These are phyloP conservation scores for Fusarium sp. DNA, from an alignment of 2,329 filamentous ascomycete genomes.

Conservation along the genomic window DNA sequence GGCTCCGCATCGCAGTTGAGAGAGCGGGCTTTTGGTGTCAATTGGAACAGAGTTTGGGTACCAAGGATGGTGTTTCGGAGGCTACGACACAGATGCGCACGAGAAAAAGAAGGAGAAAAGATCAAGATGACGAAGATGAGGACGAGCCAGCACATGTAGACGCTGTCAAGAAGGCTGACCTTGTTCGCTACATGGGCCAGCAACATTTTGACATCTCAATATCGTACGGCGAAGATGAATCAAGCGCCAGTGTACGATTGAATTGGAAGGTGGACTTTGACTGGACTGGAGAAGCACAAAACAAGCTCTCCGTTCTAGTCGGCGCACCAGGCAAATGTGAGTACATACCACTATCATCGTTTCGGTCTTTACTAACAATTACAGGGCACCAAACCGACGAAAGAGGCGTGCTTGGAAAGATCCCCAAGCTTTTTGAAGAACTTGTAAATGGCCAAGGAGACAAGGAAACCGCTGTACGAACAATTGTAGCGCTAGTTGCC, in stretches of 20 bases:
- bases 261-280: constrained; percentile 75
- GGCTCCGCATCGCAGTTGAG: constrained; percentile 70
- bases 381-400: constrained; percentile 71
- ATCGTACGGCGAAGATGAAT: constrained; percentile 50
- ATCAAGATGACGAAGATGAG: constrained; percentile 40
- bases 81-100: constrained; percentile 43
- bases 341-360: constrained; percentile 48
- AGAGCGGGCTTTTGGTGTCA: constrained; percentile 73
- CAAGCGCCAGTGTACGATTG: constrained; percentile 62
- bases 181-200: constrained; percentile 67
- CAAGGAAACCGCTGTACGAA: constrained; percentile 67
- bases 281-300: constrained; percentile 79
- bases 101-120: constrained; percentile 43
- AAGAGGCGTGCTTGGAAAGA: constrained; percentile 65
- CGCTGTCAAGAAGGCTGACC: constrained; percentile 52
- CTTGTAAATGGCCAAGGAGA: constrained; percentile 68
- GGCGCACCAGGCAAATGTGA: constrained; percentile 73
- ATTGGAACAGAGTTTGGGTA: constrained; percentile 62
- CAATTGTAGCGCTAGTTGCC: constrained; percentile 69
- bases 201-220: constrained; percentile 62
- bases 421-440: constrained; percentile 71
- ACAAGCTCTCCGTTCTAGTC: constrained; percentile 65
- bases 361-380: constrained; percentile 27
- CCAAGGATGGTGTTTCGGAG: constrained; percentile 48
- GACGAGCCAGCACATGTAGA: constrained; percentile 8